Evolutionary conservation across 805 yeast species (phyloP).

Genomic region (Candida suzukii): DNA sequence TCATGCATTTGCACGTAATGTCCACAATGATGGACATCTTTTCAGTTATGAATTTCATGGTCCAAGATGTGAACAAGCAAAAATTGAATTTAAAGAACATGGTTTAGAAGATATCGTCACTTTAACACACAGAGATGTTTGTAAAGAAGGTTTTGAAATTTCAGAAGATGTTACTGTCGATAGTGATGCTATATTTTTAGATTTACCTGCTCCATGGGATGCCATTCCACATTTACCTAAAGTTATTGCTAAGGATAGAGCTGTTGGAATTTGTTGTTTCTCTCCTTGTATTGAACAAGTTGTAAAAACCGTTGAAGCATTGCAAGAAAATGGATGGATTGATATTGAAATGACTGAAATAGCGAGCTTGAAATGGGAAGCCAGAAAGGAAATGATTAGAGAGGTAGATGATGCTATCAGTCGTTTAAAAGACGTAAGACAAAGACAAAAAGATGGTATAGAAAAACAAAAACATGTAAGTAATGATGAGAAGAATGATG

Average conservation of each 20-base stretch:
- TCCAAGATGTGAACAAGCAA: constrained; percentile 74
- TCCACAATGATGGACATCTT: constrained; percentile 51
- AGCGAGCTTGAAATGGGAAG: constrained; percentile 76
- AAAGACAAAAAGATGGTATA: constrained; percentile 59
- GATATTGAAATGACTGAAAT: constrained; percentile 89
- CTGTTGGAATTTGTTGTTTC: constrained; percentile 82
- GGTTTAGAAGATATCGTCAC: constrained; percentile 47
- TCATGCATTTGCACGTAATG: constrained; percentile 83
- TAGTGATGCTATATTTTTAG: constrained; percentile 78
- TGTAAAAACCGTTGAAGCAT: constrained; percentile 69
- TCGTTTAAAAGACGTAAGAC: constrained; percentile 72
- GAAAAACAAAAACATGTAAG: constrained; percentile 32
- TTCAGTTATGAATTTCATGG: constrained; percentile 91
- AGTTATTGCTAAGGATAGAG: constrained; percentile 47
- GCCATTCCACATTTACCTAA: constrained; percentile 71
- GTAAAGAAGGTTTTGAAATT: constrained; percentile 73
- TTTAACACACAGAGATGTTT: constrained; percentile 88
- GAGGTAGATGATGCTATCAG: constrained; percentile 68
- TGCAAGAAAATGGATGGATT: constrained; percentile 75
- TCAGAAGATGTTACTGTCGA: constrained; percentile 28
- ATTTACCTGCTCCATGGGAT: constrained; percentile 94
- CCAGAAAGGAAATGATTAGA: constrained; percentile 82
- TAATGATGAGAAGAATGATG: constrained; percentile 3
- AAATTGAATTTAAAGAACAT: constrained; percentile 68
- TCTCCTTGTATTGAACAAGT: constrained; percentile 99